These are phyloP conservation scores for Lecanicillium sp. DNA, from an alignment of 2,329 filamentous ascomycete species.

Conservation along the genomic window DNA sequence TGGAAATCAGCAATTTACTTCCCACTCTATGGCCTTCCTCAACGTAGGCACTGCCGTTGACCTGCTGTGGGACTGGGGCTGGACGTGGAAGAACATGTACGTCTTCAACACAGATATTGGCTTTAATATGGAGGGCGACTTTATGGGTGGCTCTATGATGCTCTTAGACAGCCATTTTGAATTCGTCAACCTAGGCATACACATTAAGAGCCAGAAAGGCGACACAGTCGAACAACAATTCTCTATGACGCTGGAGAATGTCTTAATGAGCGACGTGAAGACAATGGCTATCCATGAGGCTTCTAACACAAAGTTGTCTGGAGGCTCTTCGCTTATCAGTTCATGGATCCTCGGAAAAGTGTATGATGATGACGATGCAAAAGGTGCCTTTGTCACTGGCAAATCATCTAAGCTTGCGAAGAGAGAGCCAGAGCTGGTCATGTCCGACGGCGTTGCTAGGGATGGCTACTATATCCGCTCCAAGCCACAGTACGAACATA, in stretches of 20 bases:
- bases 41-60: slow-evolving; percentile 6
- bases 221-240: slow-evolving; percentile 1
- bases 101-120: slow-evolving; percentile 4
- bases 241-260: slow-evolving; percentile 5
- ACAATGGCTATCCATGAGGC: slow-evolving; percentile 2
- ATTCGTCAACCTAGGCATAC: slow-evolving; percentile 1
- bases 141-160: slow-evolving; percentile 6
- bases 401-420: slow-evolving; percentile 2
- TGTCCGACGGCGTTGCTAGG: background rate
- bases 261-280: background rate
- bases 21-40: slow-evolving; percentile 3
- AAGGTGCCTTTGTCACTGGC: slow-evolving; percentile 6
- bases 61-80: slow-evolving; percentile 12
- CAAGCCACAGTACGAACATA: slow-evolving; percentile 45
- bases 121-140: slow-evolving; percentile 5
- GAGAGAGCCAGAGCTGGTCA: slow-evolving; percentile 1
- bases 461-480: slow-evolving; percentile 36
- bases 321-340: slow-evolving; percentile 6
- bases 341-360: slow-evolving; percentile 12
- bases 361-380: slow-evolving; percentile 7
- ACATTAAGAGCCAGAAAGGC: background rate
- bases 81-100: slow-evolving; percentile 9
- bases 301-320: background rate
- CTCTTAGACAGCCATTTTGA: slow-evolving; percentile 5
- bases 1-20: slow-evolving; percentile 9